Conservation (phyloP, 305 asterid genomes). For the Fraxinus greggii region DNA sequence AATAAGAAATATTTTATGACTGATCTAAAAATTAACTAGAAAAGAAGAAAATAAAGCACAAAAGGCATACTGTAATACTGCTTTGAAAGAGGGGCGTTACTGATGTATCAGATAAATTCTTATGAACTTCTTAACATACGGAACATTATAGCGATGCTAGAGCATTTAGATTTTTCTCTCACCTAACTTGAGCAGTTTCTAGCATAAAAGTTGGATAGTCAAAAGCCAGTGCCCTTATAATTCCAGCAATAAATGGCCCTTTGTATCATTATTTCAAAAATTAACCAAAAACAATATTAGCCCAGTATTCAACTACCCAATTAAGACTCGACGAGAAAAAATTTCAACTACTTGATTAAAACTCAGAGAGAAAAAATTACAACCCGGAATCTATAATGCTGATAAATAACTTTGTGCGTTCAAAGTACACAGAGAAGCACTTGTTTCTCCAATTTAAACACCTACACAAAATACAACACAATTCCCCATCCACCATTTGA, state of each 20-base stretch:
- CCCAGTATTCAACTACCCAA: background rate
- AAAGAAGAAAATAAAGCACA: conserved; percentile 2
- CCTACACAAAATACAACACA: background rate
- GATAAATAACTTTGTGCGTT: background rate
- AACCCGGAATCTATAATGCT: background rate
- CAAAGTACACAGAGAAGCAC: background rate
- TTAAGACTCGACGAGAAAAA: background rate
- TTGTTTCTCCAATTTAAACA: background rate
- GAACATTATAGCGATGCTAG: background rate
- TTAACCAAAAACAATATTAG: background rate
- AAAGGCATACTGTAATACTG: background rate
- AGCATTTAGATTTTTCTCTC: background rate
- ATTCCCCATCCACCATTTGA: background rate
- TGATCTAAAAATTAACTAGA: background rate
- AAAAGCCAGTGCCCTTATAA: background rate
- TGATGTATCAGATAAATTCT: background rate
- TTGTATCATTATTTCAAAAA: background rate
- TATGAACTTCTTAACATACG: background rate
- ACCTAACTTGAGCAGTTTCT: background rate
- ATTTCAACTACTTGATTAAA: background rate
- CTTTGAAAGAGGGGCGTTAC: background rate
- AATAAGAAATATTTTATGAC: background rate
- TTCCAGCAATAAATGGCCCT: background rate
- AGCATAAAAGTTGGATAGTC: background rate
- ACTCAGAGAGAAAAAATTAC: background rate